Percentiles rank a stretch among this genome's conserved stretches.
Evolutionary conservation across 148 eudicot genomes (phyloP).

Genomic region (Heliosperma pusillum): DNA sequence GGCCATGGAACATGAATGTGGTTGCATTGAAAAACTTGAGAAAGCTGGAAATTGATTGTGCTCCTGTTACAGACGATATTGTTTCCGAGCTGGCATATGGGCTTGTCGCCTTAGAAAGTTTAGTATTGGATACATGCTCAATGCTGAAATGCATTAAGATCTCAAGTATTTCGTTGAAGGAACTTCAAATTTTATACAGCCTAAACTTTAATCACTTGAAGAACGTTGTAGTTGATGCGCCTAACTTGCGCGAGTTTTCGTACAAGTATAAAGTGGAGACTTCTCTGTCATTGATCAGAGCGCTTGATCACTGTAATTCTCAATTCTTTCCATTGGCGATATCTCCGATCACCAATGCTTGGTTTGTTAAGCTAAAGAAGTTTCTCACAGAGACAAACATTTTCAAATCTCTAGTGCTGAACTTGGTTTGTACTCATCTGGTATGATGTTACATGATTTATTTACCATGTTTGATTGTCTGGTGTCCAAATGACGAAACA

Average conservation of each 20-base stretch:
- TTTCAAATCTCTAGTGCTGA: neutral
- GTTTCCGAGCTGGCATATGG: neutral
- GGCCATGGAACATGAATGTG: too few relatives aligned
- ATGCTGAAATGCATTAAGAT: conserved; percentile 2
- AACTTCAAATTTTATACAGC: neutral
- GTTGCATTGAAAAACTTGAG: too few relatives aligned
- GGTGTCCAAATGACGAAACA: neutral
- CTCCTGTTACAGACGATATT: neutral
- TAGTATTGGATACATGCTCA: neutral
- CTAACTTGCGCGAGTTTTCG: conserved; percentile 5
- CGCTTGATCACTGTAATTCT: neutral
- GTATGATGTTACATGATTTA: neutral
- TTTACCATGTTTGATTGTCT: neutral
- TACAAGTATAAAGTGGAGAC: neutral
- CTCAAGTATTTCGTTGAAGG: neutral
- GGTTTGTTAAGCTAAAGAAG: conserved; percentile 4
- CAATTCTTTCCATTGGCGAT: neutral
- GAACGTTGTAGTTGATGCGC: neutral
- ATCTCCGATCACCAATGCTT: too few relatives aligned
- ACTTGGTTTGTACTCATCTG: neutral
- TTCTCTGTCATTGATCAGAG: neutral
- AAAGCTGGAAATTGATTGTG: neutral
- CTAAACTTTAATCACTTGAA: too few relatives aligned
- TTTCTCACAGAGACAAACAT: neutral
- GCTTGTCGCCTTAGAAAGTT: neutral